A percentile compares a stretch with the other conserved stretches of the same genome.
Conservation (phyloP, 306 rosid genomes). For the Cajanus cajan region DNA sequence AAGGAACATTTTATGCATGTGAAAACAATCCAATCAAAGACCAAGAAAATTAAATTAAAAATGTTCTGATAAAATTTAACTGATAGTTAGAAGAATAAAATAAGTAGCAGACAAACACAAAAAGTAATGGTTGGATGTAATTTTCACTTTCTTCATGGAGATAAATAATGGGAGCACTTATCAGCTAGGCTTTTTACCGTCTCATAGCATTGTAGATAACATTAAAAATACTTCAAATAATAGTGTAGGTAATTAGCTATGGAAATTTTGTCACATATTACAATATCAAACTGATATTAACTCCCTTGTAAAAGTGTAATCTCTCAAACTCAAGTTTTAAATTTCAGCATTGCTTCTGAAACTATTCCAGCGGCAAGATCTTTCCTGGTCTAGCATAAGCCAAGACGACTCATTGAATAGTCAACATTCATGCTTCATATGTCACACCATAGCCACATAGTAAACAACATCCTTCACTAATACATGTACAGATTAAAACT, state of each 20-base stretch:
- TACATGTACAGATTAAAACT: background rate
- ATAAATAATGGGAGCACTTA: background rate
- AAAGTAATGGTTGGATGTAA: background rate
- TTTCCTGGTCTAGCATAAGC: conserved; percentile 5
- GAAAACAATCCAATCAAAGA: background rate
- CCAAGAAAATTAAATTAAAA: background rate
- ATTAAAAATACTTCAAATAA: background rate
- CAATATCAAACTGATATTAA: background rate
- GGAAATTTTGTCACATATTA: background rate
- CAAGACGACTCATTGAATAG: conserved; percentile 2
- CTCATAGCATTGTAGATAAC: background rate
- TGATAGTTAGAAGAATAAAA: background rate
- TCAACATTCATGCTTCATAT: background rate
- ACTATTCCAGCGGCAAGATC: background rate
- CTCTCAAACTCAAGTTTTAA: background rate
- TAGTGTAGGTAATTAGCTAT: background rate
- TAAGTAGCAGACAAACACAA: background rate
- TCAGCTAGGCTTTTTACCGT: background rate
- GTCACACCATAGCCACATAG: conserved; percentile 1
- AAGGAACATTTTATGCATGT: background rate
- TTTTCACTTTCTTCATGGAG: background rate
- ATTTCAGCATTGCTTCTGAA: background rate
- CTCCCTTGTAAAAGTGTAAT: background rate
- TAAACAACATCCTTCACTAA: background rate
- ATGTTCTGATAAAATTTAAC: background rate